A percentile compares a stretch with the other conserved stretches of the same genome.
These are phyloP conservation scores for Durotheca rogersii DNA, from an alignment of 495 filamentous ascomycete species.

Conservation along the genomic window DNA sequence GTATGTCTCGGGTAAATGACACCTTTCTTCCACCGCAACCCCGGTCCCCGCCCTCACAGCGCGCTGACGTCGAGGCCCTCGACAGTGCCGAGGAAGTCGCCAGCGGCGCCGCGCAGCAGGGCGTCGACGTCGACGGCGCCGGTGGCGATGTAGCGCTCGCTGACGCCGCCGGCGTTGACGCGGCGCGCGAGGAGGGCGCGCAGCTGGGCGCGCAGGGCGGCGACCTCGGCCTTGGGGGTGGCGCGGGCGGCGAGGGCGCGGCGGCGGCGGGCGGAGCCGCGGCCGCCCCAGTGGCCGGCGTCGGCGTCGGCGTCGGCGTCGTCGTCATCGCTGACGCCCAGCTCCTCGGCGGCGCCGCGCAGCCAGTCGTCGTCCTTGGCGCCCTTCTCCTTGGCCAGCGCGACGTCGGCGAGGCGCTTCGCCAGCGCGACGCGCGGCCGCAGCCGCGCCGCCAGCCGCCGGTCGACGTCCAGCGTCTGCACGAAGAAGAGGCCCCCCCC, in stretches of 20 bases:
- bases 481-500: slow-evolving; percentile 54
- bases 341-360: slow-evolving; percentile 79
- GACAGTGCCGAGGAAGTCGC: slow-evolving; percentile 46
- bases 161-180: slow-evolving; percentile 90
- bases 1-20: too few species aligned
- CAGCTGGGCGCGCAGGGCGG: slow-evolving; percentile 60
- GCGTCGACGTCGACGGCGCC: slow-evolving; percentile 81
- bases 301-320: too few species aligned
- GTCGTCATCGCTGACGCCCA: slow-evolving; percentile 90
- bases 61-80: slow-evolving; percentile 43
- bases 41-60: too few species aligned
- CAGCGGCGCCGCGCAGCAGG: slow-evolving; percentile 61
- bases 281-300: slow-evolving; percentile 59
- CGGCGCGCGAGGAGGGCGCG: slow-evolving; percentile 67
- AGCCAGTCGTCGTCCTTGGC: slow-evolving; percentile 83
- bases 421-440: slow-evolving; percentile 73
- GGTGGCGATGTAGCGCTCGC: slow-evolving; percentile 81
- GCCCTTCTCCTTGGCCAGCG: slow-evolving; percentile 82
- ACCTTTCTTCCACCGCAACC: too few species aligned
- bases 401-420: slow-evolving; percentile 80
- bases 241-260: too few species aligned
- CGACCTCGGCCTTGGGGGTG: slow-evolving; percentile 70
- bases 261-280: too few species aligned
- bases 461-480: slow-evolving; percentile 78
- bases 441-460: slow-evolving; percentile 70